Conservation (phyloP, 2,329 filamentous ascomycete species). For the Acrocalymma vagum region DNA sequence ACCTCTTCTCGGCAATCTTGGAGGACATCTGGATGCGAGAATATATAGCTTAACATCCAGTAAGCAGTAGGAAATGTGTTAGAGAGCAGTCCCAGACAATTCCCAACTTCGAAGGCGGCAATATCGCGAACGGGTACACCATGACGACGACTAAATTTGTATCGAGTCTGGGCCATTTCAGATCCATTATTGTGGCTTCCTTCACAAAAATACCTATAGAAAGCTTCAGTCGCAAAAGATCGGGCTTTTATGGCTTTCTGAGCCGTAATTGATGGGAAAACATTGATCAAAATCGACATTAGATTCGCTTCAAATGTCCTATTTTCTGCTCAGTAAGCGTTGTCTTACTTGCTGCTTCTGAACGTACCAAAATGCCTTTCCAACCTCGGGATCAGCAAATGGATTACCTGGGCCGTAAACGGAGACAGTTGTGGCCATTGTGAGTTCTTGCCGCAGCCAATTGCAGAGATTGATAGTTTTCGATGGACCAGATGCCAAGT, state of each 20-base stretch:
- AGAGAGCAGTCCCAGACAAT: slow-evolving; percentile 43
- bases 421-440: slow-evolving; percentile 42
- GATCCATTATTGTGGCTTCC: slow-evolving; percentile 42
- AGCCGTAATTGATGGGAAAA: slow-evolving; percentile 31
- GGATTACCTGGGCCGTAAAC: slow-evolving; percentile 50
- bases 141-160: slow-evolving; percentile 34
- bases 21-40: slow-evolving; percentile 40
- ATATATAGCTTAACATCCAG: slow-evolving; percentile 48
- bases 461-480: slow-evolving; percentile 5
- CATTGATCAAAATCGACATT: slow-evolving; percentile 14
- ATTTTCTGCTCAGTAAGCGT: slow-evolving; percentile 23
- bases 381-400: slow-evolving; percentile 37
- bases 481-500: no score
- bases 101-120: slow-evolving; percentile 48
- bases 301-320: slow-evolving; percentile 24
- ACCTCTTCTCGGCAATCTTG: slow-evolving; percentile 31
- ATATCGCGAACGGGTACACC: slow-evolving; percentile 44
- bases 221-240: slow-evolving; percentile 42
- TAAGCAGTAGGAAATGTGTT: slow-evolving; percentile 49
- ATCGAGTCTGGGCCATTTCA: slow-evolving; percentile 40
- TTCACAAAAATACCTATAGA: slow-evolving; percentile 48
- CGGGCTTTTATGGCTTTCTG: slow-evolving; percentile 37
- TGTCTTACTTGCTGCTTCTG: no score
- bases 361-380: slow-evolving; percentile 43
- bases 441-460: slow-evolving; percentile 37